These are phyloP conservation scores for Hypomontagnella submonticulosa DNA, from an alignment of 495 filamentous ascomycete species.

Conservation along the genomic window DNA sequence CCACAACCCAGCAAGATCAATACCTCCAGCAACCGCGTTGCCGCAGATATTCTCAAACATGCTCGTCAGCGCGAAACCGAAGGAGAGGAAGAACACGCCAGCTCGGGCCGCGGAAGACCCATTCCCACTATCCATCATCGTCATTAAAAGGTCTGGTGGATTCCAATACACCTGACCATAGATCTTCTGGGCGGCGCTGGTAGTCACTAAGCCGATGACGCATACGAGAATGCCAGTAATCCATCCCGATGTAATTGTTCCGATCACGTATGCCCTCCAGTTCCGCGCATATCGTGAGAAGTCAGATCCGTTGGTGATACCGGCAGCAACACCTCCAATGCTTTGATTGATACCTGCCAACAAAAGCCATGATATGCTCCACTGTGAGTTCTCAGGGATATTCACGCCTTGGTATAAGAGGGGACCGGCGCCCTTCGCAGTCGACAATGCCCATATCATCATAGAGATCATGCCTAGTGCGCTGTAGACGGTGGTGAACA, in stretches of 20 bases:
- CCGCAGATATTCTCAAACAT: slow-evolving; percentile 48
- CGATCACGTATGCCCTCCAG: slow-evolving; percentile 46
- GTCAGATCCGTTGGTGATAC: slow-evolving; percentile 56
- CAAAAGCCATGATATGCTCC: slow-evolving; percentile 49
- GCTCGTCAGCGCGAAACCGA: slow-evolving; percentile 44
- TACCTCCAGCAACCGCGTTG: slow-evolving; percentile 50
- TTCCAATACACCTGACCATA: slow-evolving; percentile 56
- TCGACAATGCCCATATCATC: slow-evolving; percentile 54
- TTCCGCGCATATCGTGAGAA: slow-evolving; percentile 51
- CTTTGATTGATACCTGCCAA: slow-evolving; percentile 53
- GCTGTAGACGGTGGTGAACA: slow-evolving; percentile 45
- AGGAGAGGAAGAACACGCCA: slow-evolving; percentile 51
- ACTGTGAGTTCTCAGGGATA: slow-evolving; percentile 34
- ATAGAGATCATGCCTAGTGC: slow-evolving; percentile 49
- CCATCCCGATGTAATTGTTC: slow-evolving; percentile 50
- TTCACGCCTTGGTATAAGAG: slow-evolving; percentile 37
- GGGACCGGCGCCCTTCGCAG: slow-evolving; percentile 50
- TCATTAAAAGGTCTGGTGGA: slow-evolving; percentile 48
- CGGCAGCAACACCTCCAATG: slow-evolving; percentile 48
- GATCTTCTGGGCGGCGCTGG: slow-evolving; percentile 52
- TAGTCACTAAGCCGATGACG: slow-evolving; percentile 49
- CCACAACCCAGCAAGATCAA: slow-evolving; percentile 59
- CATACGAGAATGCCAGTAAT: slow-evolving; percentile 45
- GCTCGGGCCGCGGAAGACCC: slow-evolving; percentile 49
- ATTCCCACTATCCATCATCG: slow-evolving; percentile 41